Base-by-base conservation (phyloP, 202 grass and related monocot species). In the Setaria viridis region DNA sequence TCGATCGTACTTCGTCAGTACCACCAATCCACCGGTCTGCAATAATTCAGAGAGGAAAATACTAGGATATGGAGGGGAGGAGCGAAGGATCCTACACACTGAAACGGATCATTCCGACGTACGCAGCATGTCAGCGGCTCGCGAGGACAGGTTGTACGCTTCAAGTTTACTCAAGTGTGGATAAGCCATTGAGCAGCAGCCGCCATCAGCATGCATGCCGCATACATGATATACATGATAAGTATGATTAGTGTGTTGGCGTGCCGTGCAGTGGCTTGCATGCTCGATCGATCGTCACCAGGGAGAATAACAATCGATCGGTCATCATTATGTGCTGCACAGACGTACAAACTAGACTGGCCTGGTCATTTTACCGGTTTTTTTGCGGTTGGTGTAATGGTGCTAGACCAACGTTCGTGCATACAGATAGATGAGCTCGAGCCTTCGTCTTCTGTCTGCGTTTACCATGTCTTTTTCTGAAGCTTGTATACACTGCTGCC, bases 31-130 rank as follows among this genome's bases (percentile, higher is more conserved):
- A 41, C 66, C 70, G 11, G 16, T 49, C 30, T 20, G 41, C 71
- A 84, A 88, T 85, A 88, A 88, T 82, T 68, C 77, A 88, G 81
- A 88, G 81, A 76, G 16, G n/a, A 20, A 85, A 90, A 84, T 19
- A 16, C 62, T 55, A 25, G 19, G 7, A 65, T 70, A 49, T 11
- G 48, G 34, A 49, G 16, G 50, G 56, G 76, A 7, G 2, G 12
- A 51, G 45, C 75, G 70, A 85, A 85, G 81, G 70, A 71, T 91
- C 62, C 86, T 77, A 50, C 29, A 45, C 2, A 46, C 43, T 9
- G 25, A 25, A 25, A 46, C 43, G 9, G 43, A 46, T 71, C 33
- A 46, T 83, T 53, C 43, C 58, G 34, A 67, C 88, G 79, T 54
- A 78, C 68, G 34, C 84, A 53, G 74, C 58, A 67, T 83, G 84